These are phyloP conservation scores for Russula sp. DNA, from an alignment of 768 basidiomycete species.

Conservation along the genomic window DNA sequence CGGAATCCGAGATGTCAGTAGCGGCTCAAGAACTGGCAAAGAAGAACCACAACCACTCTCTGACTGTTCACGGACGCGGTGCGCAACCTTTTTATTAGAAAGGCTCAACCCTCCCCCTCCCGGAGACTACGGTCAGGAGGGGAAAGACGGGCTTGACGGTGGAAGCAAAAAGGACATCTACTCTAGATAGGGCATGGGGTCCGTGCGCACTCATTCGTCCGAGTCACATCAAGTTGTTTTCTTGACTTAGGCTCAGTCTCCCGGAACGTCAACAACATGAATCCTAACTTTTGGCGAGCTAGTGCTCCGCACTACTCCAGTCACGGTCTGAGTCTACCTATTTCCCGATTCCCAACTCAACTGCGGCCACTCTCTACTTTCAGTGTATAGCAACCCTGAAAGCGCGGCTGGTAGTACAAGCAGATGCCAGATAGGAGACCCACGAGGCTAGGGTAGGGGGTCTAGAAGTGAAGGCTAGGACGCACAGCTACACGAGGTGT, in stretches of 20 bases:
- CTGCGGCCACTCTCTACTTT: not conserved
- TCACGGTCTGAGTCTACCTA: not conserved
- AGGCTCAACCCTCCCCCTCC: not conserved
- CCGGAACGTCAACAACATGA: not conserved
- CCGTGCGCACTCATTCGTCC: not conserved
- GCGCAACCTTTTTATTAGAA: not conserved
- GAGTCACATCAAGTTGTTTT: not conserved
- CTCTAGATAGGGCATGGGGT: not conserved
- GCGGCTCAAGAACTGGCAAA: not conserved
- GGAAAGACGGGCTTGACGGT: not conserved
- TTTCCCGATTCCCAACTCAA: not conserved
- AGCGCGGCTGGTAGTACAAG: not conserved
- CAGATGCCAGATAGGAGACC: slow-evolving; percentile 2
- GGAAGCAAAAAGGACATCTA: not conserved
- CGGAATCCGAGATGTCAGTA: not conserved
- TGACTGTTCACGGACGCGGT: not conserved
- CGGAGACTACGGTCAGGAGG: not conserved
- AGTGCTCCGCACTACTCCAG: not conserved
- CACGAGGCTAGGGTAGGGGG: slow-evolving; percentile 16
- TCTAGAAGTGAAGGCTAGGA: not conserved
- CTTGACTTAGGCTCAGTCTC: not conserved
- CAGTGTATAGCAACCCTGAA: not conserved
- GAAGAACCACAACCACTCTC: no score
- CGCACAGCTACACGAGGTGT: slow-evolving; percentile 12
- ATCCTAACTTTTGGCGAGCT: not conserved